Evolutionary conservation across 495 filamentous ascomycete species (phyloP), one percentile per base, ranked within the genome.

Genomic region (Penicillium herquei): DNA sequence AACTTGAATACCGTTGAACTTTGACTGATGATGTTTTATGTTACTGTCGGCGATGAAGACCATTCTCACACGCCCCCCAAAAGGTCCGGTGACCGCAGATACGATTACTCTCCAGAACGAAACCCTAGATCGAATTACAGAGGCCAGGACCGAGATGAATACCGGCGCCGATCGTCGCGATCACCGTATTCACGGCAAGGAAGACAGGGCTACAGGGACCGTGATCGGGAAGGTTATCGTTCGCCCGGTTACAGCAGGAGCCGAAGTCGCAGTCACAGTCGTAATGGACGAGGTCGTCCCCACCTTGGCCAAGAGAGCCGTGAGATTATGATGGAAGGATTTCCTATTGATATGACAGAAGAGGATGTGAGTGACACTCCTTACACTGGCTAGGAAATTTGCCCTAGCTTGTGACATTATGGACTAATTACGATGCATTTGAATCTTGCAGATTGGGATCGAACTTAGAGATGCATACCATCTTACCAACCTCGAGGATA

Each of bases 251-350:
- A 77, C 34, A 79, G 72, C 39, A 63, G 49, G 14, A 51, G 34
- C 21, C 34, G 49, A 4, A 16, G 21, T 39, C 21, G 70, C 30
- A 75, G 74, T 56, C 54, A 71, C 57, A 78, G 76, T 55, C 71
- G 70, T 42, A 79, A 78, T 57, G 67, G 68, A n/a, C 66, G 74
- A 54, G 67, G 74, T 49, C 71, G 71, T 47, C 65, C 76, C 21
- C 67, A 76, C 50, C 73, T 69, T 61, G 82, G 80, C 39, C 72
- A 73, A 40, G 80, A 82, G 49, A 83, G 79, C 51, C 69, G 75
- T 63, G 84, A 84, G 63, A 70, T 87, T 12, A 86, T 85, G 56
- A 74, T 87, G 70, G 83, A 86, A 57, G 84, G 83, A 32, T 62
- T 87, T 42, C 78, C 76, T 39, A 65, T 80, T 65, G 76, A 84